Conservation (phyloP, 2,329 filamentous ascomycete species). For the Gyromitra esculenta region DNA sequence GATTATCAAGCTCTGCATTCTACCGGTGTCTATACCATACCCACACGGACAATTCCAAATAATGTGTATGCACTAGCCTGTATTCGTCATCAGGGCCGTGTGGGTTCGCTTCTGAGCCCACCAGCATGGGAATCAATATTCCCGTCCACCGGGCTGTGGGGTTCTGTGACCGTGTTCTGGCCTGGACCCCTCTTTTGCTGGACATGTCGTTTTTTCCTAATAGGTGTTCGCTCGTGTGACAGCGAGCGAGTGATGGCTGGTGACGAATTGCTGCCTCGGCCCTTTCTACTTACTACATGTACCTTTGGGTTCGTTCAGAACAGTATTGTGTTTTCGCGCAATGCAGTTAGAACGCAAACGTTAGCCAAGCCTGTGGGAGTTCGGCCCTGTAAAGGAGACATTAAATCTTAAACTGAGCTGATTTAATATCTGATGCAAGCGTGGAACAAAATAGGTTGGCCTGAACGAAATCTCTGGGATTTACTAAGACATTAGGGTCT, state of each 20-base stretch:
- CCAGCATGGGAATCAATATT: neutral
- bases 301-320: too few relatives aligned
- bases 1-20: constrained; percentile 1
- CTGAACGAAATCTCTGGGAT: too few relatives aligned
- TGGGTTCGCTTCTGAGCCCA: neutral
- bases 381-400: too few relatives aligned
- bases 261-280: neutral
- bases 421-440: too few relatives aligned
- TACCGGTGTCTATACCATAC: neutral
- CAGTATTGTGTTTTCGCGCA: too few relatives aligned
- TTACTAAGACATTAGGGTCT: too few relatives aligned
- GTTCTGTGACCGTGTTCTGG: neutral
- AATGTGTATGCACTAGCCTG: neutral
- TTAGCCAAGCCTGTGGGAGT: too few relatives aligned
- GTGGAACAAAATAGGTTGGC: too few relatives aligned
- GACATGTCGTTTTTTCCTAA: neutral
- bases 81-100: neutral
- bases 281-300: neutral
- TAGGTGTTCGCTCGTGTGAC: neutral
- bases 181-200: neutral
- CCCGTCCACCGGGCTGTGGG: neutral
- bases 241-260: constrained; percentile 9
- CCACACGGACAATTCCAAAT: constrained; percentile 3
- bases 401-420: too few relatives aligned
- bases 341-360: too few relatives aligned